These are phyloP conservation scores for Solanum sitiens DNA, from an alignment of 257 asterid genomes.

Conservation along the genomic window DNA sequence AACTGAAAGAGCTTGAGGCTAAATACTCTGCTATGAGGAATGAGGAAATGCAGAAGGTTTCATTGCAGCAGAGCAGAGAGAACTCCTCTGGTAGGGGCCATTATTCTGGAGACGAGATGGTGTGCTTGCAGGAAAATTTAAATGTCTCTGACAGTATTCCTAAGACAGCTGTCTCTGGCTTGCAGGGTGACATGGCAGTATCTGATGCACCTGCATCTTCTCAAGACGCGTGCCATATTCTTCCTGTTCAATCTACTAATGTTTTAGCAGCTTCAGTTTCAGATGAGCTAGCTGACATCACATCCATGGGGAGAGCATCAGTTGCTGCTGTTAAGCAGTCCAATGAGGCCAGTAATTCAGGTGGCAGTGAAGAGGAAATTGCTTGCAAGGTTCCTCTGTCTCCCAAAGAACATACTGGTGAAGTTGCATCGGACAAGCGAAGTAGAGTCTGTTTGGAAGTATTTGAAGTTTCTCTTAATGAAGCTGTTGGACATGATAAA, in stretches of 20 bases:
- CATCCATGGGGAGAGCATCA: neutral
- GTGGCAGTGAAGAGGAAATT: conserved; percentile 4
- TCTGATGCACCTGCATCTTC: conserved; percentile 3
- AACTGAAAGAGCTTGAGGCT: conserved; percentile 31
- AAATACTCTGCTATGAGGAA: conserved; percentile 26
- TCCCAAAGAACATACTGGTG: conserved; percentile 15
- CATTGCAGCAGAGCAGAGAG: conserved; percentile 16
- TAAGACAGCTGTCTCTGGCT: neutral
- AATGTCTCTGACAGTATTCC: neutral
- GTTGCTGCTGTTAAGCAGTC: conserved; percentile 1
- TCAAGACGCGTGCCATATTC: neutral
- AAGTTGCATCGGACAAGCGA: conserved; percentile 6
- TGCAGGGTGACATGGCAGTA: neutral
- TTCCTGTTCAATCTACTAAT: conserved; percentile 9
- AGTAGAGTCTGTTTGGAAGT: conserved; percentile 10
- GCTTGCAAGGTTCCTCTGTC: conserved; percentile 7
- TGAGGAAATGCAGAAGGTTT: conserved; percentile 26
- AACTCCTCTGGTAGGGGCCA: neutral
- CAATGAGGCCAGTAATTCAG: conserved; percentile 9
- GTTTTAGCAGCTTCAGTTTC: conserved; percentile 5
- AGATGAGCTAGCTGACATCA: conserved; percentile 4
- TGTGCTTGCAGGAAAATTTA: conserved; percentile 1
- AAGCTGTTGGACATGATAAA: conserved; percentile 1
- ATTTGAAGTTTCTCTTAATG: conserved; percentile 4
- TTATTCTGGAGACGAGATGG: neutral